A percentile compares a stretch with the other conserved stretches of the same genome.
Conservation (phyloP, 1,139 yeast species). For the Yamadazyma triangularis region DNA sequence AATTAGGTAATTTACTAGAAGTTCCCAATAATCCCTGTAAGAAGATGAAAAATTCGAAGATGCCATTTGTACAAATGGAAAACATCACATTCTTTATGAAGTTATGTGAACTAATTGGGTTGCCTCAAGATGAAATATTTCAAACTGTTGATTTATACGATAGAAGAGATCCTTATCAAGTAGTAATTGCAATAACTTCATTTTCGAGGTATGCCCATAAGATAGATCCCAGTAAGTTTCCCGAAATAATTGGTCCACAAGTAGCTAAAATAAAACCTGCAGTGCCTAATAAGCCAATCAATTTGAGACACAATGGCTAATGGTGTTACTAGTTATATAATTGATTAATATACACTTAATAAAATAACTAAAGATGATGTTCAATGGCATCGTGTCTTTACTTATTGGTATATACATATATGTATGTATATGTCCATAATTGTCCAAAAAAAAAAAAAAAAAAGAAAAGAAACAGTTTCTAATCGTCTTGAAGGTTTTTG, state of each 20-base stretch:
- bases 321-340: no score
- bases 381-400: no score
- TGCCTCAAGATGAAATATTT: slow-evolving; percentile 80
- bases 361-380: no score
- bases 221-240: slow-evolving; percentile 30
- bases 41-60: slow-evolving; percentile 57
- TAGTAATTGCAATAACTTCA: slow-evolving; percentile 67
- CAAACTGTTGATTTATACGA: slow-evolving; percentile 81
- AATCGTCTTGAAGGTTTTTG: no score
- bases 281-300: slow-evolving; percentile 34
- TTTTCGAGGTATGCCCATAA: slow-evolving; percentile 51
- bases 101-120: slow-evolving; percentile 58
- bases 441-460: no score
- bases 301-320: no score
- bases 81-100: slow-evolving; percentile 70
- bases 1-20: slow-evolving; percentile 34
- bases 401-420: no score
- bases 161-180: slow-evolving; percentile 71
- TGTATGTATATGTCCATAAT: no score
- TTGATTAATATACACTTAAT: no score
- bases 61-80: slow-evolving; percentile 90
- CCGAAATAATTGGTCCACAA: slow-evolving; percentile 35
- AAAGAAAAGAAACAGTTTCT: no score
- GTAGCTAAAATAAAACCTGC: slow-evolving; percentile 30
- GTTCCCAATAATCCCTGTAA: slow-evolving; percentile 34